phyloP scores from a whole-genome alignment of 116 monocot genomes.

The Phalaenopsis hybrid region DNA sequence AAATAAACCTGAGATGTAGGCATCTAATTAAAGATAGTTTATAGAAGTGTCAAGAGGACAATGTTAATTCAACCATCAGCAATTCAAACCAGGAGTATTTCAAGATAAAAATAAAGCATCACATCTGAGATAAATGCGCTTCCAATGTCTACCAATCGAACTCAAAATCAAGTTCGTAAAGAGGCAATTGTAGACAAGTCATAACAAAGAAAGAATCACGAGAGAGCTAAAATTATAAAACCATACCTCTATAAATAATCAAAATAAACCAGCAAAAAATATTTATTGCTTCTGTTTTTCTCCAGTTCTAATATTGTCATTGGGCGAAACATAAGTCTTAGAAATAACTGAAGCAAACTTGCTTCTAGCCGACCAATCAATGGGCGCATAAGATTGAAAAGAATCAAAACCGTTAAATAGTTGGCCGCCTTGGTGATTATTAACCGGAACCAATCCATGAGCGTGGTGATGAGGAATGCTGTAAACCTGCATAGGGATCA shows the following conservation, averaged over 20 bases:
- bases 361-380: slow-evolving; percentile 9
- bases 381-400: background rate
- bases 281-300: background rate
- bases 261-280: background rate
- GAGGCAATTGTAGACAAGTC: background rate
- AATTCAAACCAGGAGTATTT: background rate
- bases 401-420: background rate
- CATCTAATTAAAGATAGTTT: background rate
- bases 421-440: background rate
- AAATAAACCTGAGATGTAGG: background rate
- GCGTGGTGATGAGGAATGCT: slow-evolving; percentile 8
- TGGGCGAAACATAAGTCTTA: slow-evolving; percentile 17
- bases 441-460: slow-evolving; percentile 10
- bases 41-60: background rate
- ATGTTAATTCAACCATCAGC: no score
- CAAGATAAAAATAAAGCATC: background rate
- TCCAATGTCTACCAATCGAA: background rate
- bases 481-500: slow-evolving; percentile 21
- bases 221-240: background rate
- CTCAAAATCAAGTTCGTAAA: background rate
- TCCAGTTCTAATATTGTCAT: slow-evolving; percentile 5
- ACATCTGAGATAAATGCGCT: background rate
- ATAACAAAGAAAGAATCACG: background rate
- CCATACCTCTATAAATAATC: background rate
- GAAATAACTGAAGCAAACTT: slow-evolving; percentile 14